A percentile compares a stretch with the other conserved stretches of the same genome.
Evolutionary conservation across 306 rosid genomes (phyloP).

Genomic region (Prunus mume): DNA sequence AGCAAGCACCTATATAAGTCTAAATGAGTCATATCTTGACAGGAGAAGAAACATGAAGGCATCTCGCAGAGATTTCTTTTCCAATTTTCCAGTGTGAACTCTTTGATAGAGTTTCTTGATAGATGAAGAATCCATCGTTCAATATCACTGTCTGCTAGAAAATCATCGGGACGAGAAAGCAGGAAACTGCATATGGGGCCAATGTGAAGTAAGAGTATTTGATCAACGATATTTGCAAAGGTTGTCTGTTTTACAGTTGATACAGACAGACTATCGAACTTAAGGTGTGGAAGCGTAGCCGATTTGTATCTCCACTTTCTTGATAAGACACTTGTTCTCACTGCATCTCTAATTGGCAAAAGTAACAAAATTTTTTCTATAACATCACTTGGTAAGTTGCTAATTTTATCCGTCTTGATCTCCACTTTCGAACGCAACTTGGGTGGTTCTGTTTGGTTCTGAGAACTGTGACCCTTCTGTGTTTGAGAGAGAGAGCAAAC

Average conservation of each 20-base stretch:
- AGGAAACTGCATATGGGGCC: slow-evolving; percentile 49
- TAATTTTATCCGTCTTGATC: slow-evolving; percentile 35
- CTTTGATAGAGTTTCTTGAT: slow-evolving; percentile 43
- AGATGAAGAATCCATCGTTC: slow-evolving; percentile 56
- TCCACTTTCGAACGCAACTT: slow-evolving; percentile 22
- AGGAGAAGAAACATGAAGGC: slow-evolving; percentile 46
- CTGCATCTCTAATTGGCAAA: slow-evolving; percentile 51
- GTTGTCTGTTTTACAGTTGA: slow-evolving; percentile 22
- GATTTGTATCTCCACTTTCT: slow-evolving; percentile 60
- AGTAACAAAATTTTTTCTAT: slow-evolving; percentile 39
- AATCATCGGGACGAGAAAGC: slow-evolving; percentile 38
- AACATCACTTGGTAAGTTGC: slow-evolving; percentile 44
- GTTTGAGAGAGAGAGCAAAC: no score
- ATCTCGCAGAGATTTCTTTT: slow-evolving; percentile 48
- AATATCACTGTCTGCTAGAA: slow-evolving; percentile 39
- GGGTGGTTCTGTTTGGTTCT: slow-evolving; percentile 25
- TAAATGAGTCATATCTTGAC: slow-evolving; percentile 46
- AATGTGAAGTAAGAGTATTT: slow-evolving; percentile 58
- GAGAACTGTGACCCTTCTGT: background rate
- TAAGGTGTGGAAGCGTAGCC: slow-evolving; percentile 47
- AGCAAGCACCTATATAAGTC: slow-evolving; percentile 55
- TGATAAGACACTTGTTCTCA: slow-evolving; percentile 53
- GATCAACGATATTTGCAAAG: slow-evolving; percentile 53
- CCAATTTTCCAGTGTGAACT: slow-evolving; percentile 60
- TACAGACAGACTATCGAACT: slow-evolving; percentile 38